Conservation (phyloP, 2,329 filamentous ascomycete species). For the Dothistroma pini region DNA sequence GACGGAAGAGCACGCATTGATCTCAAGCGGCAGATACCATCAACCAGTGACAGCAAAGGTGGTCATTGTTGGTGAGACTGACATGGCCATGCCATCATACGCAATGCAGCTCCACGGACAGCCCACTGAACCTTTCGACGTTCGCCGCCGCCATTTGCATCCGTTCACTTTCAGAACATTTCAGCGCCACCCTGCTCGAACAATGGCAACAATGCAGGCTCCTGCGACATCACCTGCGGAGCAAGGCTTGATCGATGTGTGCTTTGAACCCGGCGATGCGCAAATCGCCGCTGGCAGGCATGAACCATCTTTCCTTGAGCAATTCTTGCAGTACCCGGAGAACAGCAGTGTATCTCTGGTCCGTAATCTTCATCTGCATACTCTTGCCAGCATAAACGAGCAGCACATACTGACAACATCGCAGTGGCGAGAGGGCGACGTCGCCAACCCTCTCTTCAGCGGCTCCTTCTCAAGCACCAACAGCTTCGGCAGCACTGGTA, state of each 20-base stretch:
- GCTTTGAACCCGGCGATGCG: neutral
- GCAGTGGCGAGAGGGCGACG: conserved; percentile 2
- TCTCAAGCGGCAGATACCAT: conserved; percentile 1
- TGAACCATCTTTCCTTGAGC: conserved; percentile 4
- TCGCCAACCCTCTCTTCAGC: neutral
- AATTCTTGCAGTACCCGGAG: conserved; percentile 1
- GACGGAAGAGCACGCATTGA: conserved; percentile 10
- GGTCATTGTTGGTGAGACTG: conserved; percentile 12
- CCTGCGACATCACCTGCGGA: neutral
- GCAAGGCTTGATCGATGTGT: neutral
- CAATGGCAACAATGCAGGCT: conserved; percentile 12
- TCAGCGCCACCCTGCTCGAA: conserved; percentile 5
- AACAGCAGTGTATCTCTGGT: neutral
- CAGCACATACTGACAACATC: neutral
- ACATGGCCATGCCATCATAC: conserved; percentile 1
- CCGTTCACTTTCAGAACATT: conserved; percentile 7
- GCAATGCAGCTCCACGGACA: neutral
- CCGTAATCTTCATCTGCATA: neutral
- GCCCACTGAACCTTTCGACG: neutral
- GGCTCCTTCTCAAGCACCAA: neutral
- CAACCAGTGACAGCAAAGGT: neutral
- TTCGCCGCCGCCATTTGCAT: neutral
- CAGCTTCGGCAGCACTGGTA: conserved; percentile 3
- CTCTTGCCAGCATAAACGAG: neutral
- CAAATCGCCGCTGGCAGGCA: neutral